Evolutionary conservation across 2,329 filamentous ascomycete genomes (phyloP).

Genomic region (Fusarium torulosum): DNA sequence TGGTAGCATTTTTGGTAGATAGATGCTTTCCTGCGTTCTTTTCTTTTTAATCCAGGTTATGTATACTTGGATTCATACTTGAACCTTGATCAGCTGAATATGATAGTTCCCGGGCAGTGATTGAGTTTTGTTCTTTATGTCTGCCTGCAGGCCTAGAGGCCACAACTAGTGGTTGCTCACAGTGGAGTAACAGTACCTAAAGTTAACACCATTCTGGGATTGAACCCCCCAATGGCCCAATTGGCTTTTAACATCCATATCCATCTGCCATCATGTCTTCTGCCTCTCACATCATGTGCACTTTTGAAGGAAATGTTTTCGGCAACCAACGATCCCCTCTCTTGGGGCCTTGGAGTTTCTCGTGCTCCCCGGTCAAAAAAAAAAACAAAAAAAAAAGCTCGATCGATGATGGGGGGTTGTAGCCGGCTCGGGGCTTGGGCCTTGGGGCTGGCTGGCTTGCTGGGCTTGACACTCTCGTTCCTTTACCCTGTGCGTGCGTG

Average conservation of each 20-base stretch:
- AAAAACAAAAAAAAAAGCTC: background rate
- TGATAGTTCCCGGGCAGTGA: conserved; percentile 10
- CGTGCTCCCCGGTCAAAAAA: conserved; percentile 1
- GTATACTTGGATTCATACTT: background rate
- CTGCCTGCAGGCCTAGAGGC: background rate
- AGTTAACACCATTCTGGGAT: conserved; percentile 14
- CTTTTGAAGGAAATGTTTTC: background rate
- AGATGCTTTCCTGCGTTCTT: background rate
- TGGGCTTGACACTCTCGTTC: conserved; percentile 8
- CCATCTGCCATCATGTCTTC: conserved; percentile 14
- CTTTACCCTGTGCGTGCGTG: conserved; percentile 27
- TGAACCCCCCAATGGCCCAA: conserved; percentile 10
- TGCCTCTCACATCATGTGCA: conserved; percentile 28
- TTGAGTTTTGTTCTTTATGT: conserved; percentile 11
- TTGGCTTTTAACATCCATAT: background rate
- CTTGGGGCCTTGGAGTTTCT: background rate
- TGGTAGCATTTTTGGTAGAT: background rate
- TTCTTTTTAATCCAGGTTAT: background rate
- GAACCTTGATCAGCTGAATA: conserved; percentile 13
- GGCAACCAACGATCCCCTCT: background rate
- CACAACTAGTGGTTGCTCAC: conserved; percentile 2
- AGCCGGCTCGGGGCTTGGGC: conserved; percentile 18
- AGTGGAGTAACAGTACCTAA: conserved; percentile 13
- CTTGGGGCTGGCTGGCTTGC: conserved; percentile 32
- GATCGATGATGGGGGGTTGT: conserved; percentile 34